phyloP scores from a whole-genome alignment of 805 yeast genomes.

The Groenewaldozyma salmanticensis region DNA sequence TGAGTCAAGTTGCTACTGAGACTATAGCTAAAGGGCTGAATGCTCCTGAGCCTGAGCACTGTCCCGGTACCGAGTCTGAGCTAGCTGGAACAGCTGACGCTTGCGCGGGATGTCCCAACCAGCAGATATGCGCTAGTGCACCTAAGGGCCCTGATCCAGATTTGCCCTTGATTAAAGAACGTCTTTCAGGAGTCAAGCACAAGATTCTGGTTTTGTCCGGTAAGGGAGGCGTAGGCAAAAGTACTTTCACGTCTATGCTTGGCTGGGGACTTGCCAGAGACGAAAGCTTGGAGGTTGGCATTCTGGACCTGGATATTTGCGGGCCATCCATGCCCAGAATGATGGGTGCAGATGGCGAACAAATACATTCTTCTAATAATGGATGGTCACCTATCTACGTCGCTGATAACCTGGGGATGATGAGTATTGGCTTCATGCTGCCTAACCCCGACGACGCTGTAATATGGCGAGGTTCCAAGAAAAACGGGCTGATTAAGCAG shows the following conservation, averaged over 20 bases:
- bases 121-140: slow-evolving; percentile 72
- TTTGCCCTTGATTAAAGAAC: slow-evolving; percentile 59
- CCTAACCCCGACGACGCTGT: slow-evolving; percentile 91
- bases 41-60: slow-evolving; percentile 90
- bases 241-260: slow-evolving; percentile 92
- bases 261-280: slow-evolving; percentile 85
- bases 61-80: slow-evolving; percentile 97
- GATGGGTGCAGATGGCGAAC: slow-evolving; percentile 85
- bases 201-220: slow-evolving; percentile 65
- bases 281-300: slow-evolving; percentile 77
- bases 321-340: slow-evolving; percentile 95
- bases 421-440: slow-evolving; percentile 91
- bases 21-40: slow-evolving; percentile 6
- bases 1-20: too few species aligned
- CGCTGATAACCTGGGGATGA: slow-evolving; percentile 86
- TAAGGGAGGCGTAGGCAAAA: slow-evolving; percentile 89
- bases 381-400: slow-evolving; percentile 98
- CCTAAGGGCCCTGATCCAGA: slow-evolving; percentile 95
- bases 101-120: slow-evolving; percentile 91
- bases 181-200: slow-evolving; percentile 58
- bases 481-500: slow-evolving; percentile 85
- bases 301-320: slow-evolving; percentile 95
- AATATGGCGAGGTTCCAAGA: slow-evolving; percentile 97
- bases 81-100: slow-evolving; percentile 91
- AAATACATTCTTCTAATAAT: slow-evolving; percentile 75